Conservation (phyloP, 352 stramenopile species). For the Pythium insidiosum region DNA sequence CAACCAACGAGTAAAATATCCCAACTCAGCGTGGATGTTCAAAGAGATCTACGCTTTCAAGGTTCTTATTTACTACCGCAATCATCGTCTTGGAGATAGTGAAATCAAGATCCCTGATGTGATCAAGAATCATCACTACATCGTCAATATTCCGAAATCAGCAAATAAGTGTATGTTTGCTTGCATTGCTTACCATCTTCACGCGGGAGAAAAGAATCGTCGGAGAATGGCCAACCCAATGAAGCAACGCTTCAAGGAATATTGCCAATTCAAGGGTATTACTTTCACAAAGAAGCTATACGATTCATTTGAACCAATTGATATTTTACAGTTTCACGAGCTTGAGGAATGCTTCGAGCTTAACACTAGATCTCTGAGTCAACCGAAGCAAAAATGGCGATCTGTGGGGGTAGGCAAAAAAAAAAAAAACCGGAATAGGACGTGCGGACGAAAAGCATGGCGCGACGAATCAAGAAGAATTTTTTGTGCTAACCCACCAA, state of each 20-base stretch:
- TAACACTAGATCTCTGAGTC: no score
- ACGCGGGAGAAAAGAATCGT: neutral
- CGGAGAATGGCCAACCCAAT: neutral
- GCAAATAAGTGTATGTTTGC: neutral
- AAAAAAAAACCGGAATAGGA: no score
- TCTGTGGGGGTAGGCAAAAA: no score
- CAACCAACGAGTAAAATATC: slow-evolving; percentile 13
- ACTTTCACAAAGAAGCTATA: slow-evolving; percentile 1
- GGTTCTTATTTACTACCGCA: slow-evolving; percentile 10
- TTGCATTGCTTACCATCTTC: neutral
- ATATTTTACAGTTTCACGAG: slow-evolving; percentile 15
- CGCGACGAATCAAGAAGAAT: no score
- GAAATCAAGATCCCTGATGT: slow-evolving; percentile 6
- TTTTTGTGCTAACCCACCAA: no score
- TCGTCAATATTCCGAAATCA: slow-evolving; percentile 14
- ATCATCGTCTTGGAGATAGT: slow-evolving; percentile 12
- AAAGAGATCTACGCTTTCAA: slow-evolving; percentile 13
- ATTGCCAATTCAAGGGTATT: slow-evolving; percentile 5
- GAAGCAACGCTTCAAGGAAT: slow-evolving; percentile 9
- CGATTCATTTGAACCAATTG: slow-evolving; percentile 9
- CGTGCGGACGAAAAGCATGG: no score
- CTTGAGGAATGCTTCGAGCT: slow-evolving; percentile 12
- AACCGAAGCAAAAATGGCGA: no score
- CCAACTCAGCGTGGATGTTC: slow-evolving; percentile 5
- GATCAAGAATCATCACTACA: slow-evolving; percentile 12